Base-by-base conservation (phyloP, 345 rosid genomes). In the Acer campestre region DNA sequence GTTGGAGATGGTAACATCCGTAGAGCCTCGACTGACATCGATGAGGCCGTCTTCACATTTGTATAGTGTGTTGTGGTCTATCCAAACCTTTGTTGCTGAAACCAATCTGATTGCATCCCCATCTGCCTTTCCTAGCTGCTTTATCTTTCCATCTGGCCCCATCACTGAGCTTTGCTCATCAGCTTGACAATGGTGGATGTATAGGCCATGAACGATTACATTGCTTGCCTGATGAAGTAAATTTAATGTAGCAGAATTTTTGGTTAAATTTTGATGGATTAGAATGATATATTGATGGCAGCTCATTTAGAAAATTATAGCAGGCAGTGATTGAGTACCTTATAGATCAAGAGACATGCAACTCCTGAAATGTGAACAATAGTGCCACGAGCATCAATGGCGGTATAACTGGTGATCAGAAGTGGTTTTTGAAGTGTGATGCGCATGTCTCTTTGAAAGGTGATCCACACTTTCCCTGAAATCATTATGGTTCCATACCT, bases 31-130 rank as follows among this genome's bases (percentile, higher is more conserved):
- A 10, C 93, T 90, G 17, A 89, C 94, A 23, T 94, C 97, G 0
- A 92, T 72, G 11, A 92, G 85, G 11, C 97, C 94, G 3, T 92
- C 94, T 61, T 89, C 84, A 46, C 93, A 89, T 10, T 84, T 78
- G 27, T 87, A 91, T 13, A 92, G 80, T 3, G 94, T 91, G 69
- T 89, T 93, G 76, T 93, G 98, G 79, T 93, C 95, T 22, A 93
- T 90, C 97, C 97, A 88, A 17, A 90, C 85, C 83, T 89, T 87
- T 18, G 87, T 86, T 14, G 95, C 88, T 2, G 84, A 84, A 61
- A 91, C 88, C 56, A 90, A 59, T 77, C 97, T 84, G 71, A 94
- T 91, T 2, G 92, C 96, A n/a, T 94, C 97, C 0, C 92, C 97
- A 0, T 92, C 97, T 53, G 84, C 85, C 2, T 82, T 77, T 46